These are phyloP conservation scores for Annulohypoxylon stygium DNA, from an alignment of 495 filamentous ascomycete genomes.

Conservation along the genomic window DNA sequence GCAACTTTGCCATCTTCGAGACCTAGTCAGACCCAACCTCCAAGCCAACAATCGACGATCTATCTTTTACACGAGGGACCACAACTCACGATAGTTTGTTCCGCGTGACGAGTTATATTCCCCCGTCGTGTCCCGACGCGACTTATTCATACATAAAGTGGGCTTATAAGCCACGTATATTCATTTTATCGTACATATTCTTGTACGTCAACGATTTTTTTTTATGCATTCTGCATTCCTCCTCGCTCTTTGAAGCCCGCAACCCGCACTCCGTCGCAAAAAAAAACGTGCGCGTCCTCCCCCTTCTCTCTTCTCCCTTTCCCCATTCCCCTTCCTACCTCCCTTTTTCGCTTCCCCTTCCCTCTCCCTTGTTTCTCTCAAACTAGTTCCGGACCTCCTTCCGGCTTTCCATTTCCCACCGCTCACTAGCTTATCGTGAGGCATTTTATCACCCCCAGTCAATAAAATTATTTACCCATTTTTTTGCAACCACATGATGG, in stretches of 20 bases:
- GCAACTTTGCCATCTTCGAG: constrained; percentile 28
- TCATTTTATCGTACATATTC: constrained; percentile 24
- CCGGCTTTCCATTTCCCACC: constrained; percentile 19
- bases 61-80: constrained; percentile 39
- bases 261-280: background rate
- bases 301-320: constrained; percentile 3
- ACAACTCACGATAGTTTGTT: constrained; percentile 39
- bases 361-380: background rate
- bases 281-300: constrained; percentile 6
- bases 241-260: constrained; percentile 6
- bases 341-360: background rate
- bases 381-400: constrained; percentile 11
- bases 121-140: constrained; percentile 25
- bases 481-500: constrained; percentile 6
- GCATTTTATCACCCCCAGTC: constrained; percentile 17
- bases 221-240: constrained; percentile 21
- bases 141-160: constrained; percentile 35
- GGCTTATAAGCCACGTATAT: constrained; percentile 42
- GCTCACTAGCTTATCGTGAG: constrained; percentile 18
- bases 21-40: constrained; percentile 17
- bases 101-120: constrained; percentile 35
- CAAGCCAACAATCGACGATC: constrained; percentile 32
- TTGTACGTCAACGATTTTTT: constrained; percentile 40
- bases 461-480: constrained; percentile 17
- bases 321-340: constrained; percentile 6